These are phyloP conservation scores for Staphylotrichum longicolle DNA, from an alignment of 495 filamentous ascomycete genomes.

Conservation along the genomic window DNA sequence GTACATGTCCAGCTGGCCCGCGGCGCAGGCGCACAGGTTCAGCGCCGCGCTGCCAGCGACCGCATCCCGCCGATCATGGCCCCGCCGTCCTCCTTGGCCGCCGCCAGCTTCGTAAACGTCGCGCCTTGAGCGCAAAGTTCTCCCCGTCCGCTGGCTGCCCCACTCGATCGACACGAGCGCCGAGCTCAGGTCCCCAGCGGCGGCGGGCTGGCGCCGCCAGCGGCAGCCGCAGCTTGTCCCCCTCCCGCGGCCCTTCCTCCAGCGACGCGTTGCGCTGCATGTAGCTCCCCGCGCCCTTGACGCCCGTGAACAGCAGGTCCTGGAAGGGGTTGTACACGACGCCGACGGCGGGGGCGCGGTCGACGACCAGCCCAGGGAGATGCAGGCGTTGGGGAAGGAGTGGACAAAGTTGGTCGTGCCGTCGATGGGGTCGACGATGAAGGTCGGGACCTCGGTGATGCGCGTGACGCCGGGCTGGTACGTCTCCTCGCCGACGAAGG, in stretches of 20 bases:
- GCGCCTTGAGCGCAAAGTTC: conserved; percentile 72
- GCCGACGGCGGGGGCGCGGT: conserved; percentile 64
- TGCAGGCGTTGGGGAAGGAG: conserved; percentile 72
- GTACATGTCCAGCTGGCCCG: conserved; percentile 75
- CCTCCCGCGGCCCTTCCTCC: conserved; percentile 26
- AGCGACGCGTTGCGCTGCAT: conserved; percentile 43
- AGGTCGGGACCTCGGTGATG: conserved; percentile 71
- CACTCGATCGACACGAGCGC: conserved; percentile 74
- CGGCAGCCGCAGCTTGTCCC: conserved; percentile 40
- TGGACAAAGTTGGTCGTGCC: conserved; percentile 90
- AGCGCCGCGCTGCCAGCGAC: conserved; percentile 73
- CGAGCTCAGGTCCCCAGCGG: conserved; percentile 58
- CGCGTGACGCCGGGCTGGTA: conserved; percentile 62
- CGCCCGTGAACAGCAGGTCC: conserved; percentile 65
- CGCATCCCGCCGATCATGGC: conserved; percentile 82
- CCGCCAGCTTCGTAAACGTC: conserved; percentile 68
- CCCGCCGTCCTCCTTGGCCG: conserved; percentile 61
- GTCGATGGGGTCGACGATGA: conserved; percentile 88
- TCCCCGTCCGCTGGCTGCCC: conserved; percentile 70
- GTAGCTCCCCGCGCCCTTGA: conserved; percentile 67
- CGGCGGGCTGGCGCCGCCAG: conserved; percentile 52
- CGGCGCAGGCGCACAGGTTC: conserved; percentile 78
- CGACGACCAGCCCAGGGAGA: conserved; percentile 73
- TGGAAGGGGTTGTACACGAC: conserved; percentile 83
- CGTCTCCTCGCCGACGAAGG: conserved; percentile 83